These are phyloP conservation scores for Hymenoscyphus infarciens DNA, from an alignment of 2,329 filamentous ascomycete genomes.

Conservation along the genomic window DNA sequence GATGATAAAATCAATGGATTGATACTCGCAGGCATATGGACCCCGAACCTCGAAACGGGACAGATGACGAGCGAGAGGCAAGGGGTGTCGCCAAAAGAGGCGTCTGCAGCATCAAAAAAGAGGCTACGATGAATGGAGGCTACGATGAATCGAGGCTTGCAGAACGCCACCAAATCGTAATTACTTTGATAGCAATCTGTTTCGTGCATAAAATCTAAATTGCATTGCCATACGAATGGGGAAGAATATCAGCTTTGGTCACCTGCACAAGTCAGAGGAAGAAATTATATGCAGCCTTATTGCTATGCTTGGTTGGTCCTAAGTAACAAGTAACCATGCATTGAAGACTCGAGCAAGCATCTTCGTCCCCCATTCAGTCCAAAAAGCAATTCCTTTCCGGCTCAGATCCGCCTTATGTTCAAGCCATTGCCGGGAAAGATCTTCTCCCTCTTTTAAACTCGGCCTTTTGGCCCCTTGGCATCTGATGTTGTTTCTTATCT, in stretches of 20 bases:
- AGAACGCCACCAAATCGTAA: not conserved
- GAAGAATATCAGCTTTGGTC: not conserved
- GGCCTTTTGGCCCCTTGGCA: not conserved
- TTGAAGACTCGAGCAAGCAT: not conserved
- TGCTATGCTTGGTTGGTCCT: not conserved
- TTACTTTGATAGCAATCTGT: not conserved
- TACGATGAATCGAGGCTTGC: not conserved
- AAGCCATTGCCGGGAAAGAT: not conserved
- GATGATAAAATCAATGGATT: no score
- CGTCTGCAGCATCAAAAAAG: not conserved
- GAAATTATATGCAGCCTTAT: not conserved
- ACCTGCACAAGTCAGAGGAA: not conserved
- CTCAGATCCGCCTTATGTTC: not conserved
- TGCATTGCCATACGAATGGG: not conserved
- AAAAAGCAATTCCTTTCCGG: not conserved
- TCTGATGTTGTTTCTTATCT: not conserved
- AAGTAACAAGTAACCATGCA: no score
- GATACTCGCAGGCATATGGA: not conserved
- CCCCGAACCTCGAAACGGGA: not conserved
- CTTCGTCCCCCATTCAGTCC: not conserved
- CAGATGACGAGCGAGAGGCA: not conserved
- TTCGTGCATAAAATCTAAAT: not conserved
- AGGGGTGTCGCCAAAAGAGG: constrained; percentile 1
- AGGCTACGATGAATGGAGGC: not conserved
- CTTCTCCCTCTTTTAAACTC: not conserved